Conservation (phyloP, 1,284 basidiomycete genomes). For the Tylopilus sp. region DNA sequence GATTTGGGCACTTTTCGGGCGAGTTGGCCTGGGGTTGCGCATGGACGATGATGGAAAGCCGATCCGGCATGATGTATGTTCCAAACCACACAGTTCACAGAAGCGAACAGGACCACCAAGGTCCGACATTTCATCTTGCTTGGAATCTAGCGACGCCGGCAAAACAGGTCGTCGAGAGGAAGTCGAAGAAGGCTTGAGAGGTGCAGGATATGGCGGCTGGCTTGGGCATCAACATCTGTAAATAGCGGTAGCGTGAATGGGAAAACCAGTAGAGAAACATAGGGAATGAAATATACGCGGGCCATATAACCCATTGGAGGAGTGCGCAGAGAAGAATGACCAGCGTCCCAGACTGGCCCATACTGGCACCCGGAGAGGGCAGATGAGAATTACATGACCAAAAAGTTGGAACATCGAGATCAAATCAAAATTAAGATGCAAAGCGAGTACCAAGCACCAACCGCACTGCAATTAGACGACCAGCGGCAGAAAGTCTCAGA, state of each 20-base stretch:
- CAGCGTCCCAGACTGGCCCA: slow-evolving; percentile 45
- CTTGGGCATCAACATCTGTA: too few species aligned
- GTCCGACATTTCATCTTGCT: slow-evolving; percentile 72
- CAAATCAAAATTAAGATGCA: slow-evolving; percentile 22
- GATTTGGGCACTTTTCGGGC: neutral
- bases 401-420: slow-evolving; percentile 23
- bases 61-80: too few species aligned
- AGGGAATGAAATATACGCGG: slow-evolving; percentile 50
- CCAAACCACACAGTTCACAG: too few species aligned
- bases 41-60: too few species aligned
- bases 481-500: slow-evolving; percentile 42
- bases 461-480: slow-evolving; percentile 16
- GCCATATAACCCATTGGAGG: slow-evolving; percentile 55
- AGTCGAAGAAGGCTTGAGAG: slow-evolving; percentile 74
- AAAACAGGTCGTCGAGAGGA: slow-evolving; percentile 83
- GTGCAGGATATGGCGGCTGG: too few species aligned
- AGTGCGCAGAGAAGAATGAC: slow-evolving; percentile 61
- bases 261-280: neutral
- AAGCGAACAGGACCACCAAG: slow-evolving; percentile 53
- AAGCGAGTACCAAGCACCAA: slow-evolving; percentile 5
- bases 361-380: slow-evolving; percentile 34
- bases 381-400: slow-evolving; percentile 51
- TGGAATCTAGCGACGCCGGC: slow-evolving; percentile 83
- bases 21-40: too few species aligned
- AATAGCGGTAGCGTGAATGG: slow-evolving; percentile 16